Conservation (phyloP, 768 basidiomycete species). For the Mycena indigotica region DNA sequence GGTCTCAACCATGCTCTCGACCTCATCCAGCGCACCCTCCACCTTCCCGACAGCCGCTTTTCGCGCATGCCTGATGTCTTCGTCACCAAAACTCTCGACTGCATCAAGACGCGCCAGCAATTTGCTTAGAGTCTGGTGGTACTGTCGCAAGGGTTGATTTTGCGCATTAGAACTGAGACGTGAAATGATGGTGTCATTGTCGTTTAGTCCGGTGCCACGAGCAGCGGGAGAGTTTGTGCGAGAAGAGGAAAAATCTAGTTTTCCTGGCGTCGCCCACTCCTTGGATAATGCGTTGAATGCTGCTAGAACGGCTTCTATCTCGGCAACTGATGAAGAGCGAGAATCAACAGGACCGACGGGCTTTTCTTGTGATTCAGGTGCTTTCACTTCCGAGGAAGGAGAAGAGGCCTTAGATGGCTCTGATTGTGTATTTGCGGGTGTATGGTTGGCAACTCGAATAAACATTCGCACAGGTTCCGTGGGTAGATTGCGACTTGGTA, state of each 20-base stretch:
- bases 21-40: slow-evolving; percentile 55
- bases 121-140: slow-evolving; percentile 60
- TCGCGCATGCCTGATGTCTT: slow-evolving; percentile 48
- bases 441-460: no score
- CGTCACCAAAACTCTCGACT: slow-evolving; percentile 62
- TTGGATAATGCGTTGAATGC: slow-evolving; percentile 38
- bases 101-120: slow-evolving; percentile 61
- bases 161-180: slow-evolving; percentile 56
- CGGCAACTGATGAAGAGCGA: slow-evolving; percentile 41
- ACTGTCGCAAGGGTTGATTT: slow-evolving; percentile 63
- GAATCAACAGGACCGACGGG: no score
- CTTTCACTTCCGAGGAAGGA: no score
- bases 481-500: no score
- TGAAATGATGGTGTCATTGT: slow-evolving; percentile 25
- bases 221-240: slow-evolving; percentile 28
- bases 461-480: no score
- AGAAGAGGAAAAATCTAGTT: slow-evolving; percentile 44
- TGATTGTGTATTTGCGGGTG: no score
- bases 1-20: slow-evolving; percentile 52
- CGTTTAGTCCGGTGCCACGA: slow-evolving; percentile 22
- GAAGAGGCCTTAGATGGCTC: no score
- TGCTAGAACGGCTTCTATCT: slow-evolving; percentile 43
- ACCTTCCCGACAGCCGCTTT: slow-evolving; percentile 58
- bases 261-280: slow-evolving; percentile 43
- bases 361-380: no score